A percentile compares a stretch with the other conserved stretches of the same genome.
phyloP scores from a whole-genome alignment of 495 filamentous ascomycete species.

The Hypoxylon subgilvum region DNA sequence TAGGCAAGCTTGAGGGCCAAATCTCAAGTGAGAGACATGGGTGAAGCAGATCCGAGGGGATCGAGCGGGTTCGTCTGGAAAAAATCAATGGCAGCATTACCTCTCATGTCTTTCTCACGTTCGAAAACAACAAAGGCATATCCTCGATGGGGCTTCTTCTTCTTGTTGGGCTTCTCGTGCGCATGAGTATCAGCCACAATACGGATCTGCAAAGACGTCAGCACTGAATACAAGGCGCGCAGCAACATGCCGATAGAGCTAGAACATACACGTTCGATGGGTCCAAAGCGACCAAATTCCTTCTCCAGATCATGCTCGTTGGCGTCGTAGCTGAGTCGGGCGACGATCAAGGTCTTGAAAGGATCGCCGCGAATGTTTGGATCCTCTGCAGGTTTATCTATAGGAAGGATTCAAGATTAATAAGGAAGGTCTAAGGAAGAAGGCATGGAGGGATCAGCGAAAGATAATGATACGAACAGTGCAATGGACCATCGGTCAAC shows the following conservation, averaged over 20 bases:
- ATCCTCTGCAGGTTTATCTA: constrained; percentile 76
- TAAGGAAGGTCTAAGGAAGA: too few relatives aligned
- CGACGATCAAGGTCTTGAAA: constrained; percentile 93
- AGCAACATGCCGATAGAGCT: neutral
- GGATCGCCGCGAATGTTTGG: constrained; percentile 88
- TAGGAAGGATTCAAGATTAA: neutral
- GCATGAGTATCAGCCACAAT: constrained; percentile 74
- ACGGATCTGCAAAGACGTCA: constrained; percentile 69
- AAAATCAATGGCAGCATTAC: constrained; percentile 65
- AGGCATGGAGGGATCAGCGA: too few relatives aligned
- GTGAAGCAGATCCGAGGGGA: constrained; percentile 45
- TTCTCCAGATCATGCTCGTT: constrained; percentile 89
- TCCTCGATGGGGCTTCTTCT: constrained; percentile 83
- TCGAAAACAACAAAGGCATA: constrained; percentile 99
- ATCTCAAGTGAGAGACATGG: constrained; percentile 46
- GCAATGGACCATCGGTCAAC: constrained; percentile 67
- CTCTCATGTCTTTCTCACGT: constrained; percentile 99
- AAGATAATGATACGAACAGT: constrained; percentile 63
- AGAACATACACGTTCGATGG: constrained; percentile 82
- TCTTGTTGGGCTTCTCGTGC: constrained; percentile 72
- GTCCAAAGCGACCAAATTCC: constrained; percentile 92
- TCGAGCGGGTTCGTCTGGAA: constrained; percentile 42
- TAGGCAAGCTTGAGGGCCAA: constrained; percentile 65
- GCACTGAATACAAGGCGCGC: constrained; percentile 1
- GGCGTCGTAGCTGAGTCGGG: constrained; percentile 84